Evolutionary conservation across 768 basidiomycete species (phyloP).

Genomic region (Hydnum rufescens): DNA sequence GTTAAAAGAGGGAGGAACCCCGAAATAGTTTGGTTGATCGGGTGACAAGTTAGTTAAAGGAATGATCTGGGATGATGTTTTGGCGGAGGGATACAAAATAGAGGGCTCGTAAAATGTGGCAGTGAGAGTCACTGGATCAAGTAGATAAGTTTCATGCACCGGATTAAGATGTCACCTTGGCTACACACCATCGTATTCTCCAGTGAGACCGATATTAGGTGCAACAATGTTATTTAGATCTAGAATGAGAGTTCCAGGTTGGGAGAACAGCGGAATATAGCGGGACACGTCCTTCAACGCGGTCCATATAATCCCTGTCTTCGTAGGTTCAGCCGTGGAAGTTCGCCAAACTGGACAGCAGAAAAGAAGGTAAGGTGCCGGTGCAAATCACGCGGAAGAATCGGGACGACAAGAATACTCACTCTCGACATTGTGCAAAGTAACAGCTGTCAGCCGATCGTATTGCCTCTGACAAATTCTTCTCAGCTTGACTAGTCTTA

Average conservation of each 20-base stretch:
- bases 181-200: conserved; percentile 44
- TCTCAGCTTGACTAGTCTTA: background rate
- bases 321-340: conserved; percentile 57
- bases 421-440: conserved; percentile 65
- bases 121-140: conserved; percentile 34
- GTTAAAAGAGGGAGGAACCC: conserved; percentile 54
- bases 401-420: conserved; percentile 12
- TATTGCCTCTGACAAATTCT: conserved; percentile 30
- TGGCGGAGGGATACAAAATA: conserved; percentile 31
- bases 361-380: background rate
- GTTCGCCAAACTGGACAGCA: conserved; percentile 46
- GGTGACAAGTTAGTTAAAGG: conserved; percentile 48
- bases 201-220: conserved; percentile 27
- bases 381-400: background rate
- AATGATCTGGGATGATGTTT: conserved; percentile 42
- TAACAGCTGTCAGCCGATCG: conserved; percentile 51
- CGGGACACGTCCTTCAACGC: conserved; percentile 56
- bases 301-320: conserved; percentile 58
- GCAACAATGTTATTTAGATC: conserved; percentile 53
- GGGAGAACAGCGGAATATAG: conserved; percentile 48
- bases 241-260: conserved; percentile 47
- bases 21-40: conserved; percentile 47
- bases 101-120: conserved; percentile 58
- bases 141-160: background rate
- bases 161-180: background rate